phyloP scores from a whole-genome alignment of 768 basidiomycete genomes.

The Pleurotus djamor region DNA sequence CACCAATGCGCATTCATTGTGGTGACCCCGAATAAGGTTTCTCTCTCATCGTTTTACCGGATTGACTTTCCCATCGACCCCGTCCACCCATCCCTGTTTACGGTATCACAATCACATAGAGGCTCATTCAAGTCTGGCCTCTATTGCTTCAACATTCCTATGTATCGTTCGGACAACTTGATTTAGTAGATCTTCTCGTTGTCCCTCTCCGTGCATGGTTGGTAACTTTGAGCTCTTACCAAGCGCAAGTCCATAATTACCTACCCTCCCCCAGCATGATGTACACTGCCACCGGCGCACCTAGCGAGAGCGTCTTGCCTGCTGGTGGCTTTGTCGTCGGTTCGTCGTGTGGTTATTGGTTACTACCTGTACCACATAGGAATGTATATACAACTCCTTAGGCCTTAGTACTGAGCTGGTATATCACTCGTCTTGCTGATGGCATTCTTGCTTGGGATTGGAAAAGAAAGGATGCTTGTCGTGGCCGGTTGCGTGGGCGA shows the following conservation, averaged over 20 bases:
- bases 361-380: not conserved
- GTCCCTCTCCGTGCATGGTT: not conserved
- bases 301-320: too few relatives aligned
- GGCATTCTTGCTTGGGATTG: too few relatives aligned
- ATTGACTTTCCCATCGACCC: not conserved
- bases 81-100: not conserved
- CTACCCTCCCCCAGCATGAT: too few relatives aligned
- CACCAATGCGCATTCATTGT: too few relatives aligned
- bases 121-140: not conserved
- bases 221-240: not conserved
- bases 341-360: not conserved
- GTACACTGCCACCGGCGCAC: too few relatives aligned
- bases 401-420: too few relatives aligned
- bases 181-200: not conserved
- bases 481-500: too few relatives aligned
- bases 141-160: not conserved
- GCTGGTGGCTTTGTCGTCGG: too few relatives aligned
- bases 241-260: too few relatives aligned
- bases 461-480: too few relatives aligned
- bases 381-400: not conserved
- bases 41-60: not conserved
- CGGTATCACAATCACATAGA: not conserved
- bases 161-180: not conserved
- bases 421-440: too few relatives aligned
- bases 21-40: too few relatives aligned